Conservation (phyloP, 2,329 filamentous ascomycete genomes). For the Calonectria leucothoes region DNA sequence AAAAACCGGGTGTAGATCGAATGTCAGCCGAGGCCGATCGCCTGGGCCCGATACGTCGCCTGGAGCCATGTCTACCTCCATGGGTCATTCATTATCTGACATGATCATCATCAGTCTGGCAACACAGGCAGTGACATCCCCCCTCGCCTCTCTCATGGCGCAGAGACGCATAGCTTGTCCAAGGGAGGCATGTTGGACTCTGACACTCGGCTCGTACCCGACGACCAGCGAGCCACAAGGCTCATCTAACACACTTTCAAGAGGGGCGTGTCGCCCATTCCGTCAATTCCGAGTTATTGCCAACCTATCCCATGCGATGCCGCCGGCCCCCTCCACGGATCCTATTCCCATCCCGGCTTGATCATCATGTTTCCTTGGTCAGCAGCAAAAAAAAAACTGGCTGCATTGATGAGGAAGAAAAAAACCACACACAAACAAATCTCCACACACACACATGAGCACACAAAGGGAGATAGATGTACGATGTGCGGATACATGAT, state of each 20-base stretch:
- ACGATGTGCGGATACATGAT: not conserved
- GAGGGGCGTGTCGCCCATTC: conserved; percentile 15
- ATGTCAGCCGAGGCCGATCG: not conserved
- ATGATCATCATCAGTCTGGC: not conserved
- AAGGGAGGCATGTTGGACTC: not conserved
- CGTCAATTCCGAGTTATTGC: conserved; percentile 24
- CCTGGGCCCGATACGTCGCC: conserved; percentile 8
- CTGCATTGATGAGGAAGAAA: not conserved
- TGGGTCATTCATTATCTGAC: not conserved
- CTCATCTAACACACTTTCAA: conserved; percentile 3
- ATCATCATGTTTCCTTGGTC: conserved; percentile 36
- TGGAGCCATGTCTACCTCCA: conserved; percentile 37
- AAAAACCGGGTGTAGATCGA: not conserved
- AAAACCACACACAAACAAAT: not conserved
- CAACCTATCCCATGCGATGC: conserved; percentile 7
- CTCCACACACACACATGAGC: not conserved
- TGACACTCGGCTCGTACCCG: not conserved
- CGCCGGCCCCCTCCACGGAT: conserved; percentile 23
- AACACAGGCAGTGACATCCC: not conserved
- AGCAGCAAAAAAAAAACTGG: conserved; percentile 13
- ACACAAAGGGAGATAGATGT: not conserved
- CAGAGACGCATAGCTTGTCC: not conserved
- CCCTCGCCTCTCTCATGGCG: not conserved
- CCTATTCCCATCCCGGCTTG: conserved; percentile 27
- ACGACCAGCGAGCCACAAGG: not conserved